Percentiles rank a stretch among this genome's conserved stretches.
phyloP scores from a whole-genome alignment of 1,284 basidiomycete genomes.

The Calocybe gambosa region DNA sequence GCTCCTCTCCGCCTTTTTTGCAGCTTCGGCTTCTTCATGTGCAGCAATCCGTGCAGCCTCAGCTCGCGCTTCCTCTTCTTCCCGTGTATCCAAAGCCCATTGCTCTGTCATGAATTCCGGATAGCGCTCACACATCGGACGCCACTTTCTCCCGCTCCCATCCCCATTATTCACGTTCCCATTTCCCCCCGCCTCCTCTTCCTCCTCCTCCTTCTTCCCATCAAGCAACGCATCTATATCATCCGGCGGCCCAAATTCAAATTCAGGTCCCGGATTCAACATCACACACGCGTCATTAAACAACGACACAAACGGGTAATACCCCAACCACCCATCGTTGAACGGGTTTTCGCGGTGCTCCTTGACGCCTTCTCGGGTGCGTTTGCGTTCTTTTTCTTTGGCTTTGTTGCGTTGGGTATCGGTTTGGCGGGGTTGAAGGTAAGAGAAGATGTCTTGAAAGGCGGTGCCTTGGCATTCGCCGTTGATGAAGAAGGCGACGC shows the following conservation, averaged over 20 bases:
- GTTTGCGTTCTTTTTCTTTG: conserved; percentile 51
- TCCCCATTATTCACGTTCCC: too few relatives aligned
- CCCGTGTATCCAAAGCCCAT: conserved; percentile 59
- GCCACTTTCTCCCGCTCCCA: conserved; percentile 48
- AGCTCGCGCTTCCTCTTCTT: conserved; percentile 56
- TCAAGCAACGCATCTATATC: conserved; percentile 64
- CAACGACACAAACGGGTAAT: conserved; percentile 91
- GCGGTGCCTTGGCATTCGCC: conserved; percentile 84
- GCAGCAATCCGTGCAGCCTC: conserved; percentile 35
- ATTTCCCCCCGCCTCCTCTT: too few relatives aligned
- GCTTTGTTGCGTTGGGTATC: conserved; percentile 38
- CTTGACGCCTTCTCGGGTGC: conserved; percentile 57
- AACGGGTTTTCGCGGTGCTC: conserved; percentile 79
- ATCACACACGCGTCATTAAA: conserved; percentile 86
- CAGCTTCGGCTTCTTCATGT: conserved; percentile 38
- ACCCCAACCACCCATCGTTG: conserved; percentile 94
- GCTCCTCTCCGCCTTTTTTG: conserved; percentile 43
- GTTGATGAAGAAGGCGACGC: conserved; percentile 89
- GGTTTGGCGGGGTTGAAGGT: conserved; percentile 73
- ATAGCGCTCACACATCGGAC: conserved; percentile 74
- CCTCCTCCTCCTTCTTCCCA: conserved; percentile 19
- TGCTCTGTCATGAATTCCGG: conserved; percentile 74
- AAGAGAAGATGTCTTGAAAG: conserved; percentile 89
- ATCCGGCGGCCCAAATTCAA: conserved; percentile 70
- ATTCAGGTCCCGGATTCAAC: conserved; percentile 86